A percentile compares a stretch with the other conserved stretches of the same genome.
Conservation (phyloP, 2,329 filamentous ascomycete species). For the Ophiostoma quercus region DNA sequence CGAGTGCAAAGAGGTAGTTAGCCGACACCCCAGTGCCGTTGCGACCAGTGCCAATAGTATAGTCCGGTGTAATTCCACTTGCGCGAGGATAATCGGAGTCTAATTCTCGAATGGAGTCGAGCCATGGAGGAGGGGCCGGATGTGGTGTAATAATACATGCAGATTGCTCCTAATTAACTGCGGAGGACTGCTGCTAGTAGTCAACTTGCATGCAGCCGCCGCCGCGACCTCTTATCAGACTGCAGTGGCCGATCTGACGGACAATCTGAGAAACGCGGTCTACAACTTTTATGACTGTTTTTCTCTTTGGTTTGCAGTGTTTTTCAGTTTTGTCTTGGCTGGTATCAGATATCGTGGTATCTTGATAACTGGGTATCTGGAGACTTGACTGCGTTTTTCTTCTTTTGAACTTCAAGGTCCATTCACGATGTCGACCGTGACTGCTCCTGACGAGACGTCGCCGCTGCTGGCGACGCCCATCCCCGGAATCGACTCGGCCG, state of each 20-base stretch:
- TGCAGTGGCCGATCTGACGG: neutral
- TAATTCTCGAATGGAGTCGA: neutral
- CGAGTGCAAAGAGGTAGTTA: neutral
- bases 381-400: neutral
- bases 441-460: conserved; percentile 11
- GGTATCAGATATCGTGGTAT: neutral
- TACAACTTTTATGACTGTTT: neutral
- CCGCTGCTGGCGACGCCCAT: conserved; percentile 2
- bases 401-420: neutral
- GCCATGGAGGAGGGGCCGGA: neutral
- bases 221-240: neutral
- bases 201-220: neutral
- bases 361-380: neutral
- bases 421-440: neutral
- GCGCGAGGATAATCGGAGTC: neutral
- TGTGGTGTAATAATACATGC: neutral
- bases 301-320: neutral
- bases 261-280: neutral
- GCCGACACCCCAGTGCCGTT: neutral
- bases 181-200: too few species aligned
- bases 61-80: neutral
- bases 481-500: neutral
- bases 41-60: neutral
- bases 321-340: neutral
- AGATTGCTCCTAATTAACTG: neutral